These are phyloP conservation scores for Phytophthora aleatoria DNA, from an alignment of 352 stramenopile species.

Conservation along the genomic window DNA sequence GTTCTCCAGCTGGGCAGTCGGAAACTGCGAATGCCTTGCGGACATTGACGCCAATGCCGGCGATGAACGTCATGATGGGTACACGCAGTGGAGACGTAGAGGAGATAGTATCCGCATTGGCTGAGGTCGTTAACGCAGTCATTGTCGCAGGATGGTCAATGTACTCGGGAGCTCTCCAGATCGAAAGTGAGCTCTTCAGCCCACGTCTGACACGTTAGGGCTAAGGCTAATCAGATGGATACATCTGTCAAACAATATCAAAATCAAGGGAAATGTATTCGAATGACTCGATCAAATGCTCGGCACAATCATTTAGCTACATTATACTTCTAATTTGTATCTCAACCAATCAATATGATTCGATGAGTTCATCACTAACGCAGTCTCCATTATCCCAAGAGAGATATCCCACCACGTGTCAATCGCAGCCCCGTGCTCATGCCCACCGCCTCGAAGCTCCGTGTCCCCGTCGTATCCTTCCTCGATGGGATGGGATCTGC, in stretches of 20 bases:
- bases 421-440: constrained; percentile 1
- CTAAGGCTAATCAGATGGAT: constrained; percentile 5
- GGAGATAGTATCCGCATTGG: constrained; percentile 7
- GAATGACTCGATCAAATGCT: background rate
- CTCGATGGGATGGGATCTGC: constrained; percentile 36
- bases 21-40: constrained; percentile 34
- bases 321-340: background rate
- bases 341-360: constrained; percentile 3
- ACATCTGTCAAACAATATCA: constrained; percentile 13
- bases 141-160: constrained; percentile 1
- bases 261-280: background rate
- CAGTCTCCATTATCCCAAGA: background rate
- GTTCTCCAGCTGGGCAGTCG: constrained; percentile 21
- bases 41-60: constrained; percentile 32
- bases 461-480: constrained; percentile 40
- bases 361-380: constrained; percentile 14
- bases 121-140: constrained; percentile 17
- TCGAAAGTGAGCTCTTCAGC: constrained; percentile 15
- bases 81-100: constrained; percentile 14
- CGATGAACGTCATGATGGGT: constrained; percentile 40
- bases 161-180: background rate
- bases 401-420: constrained; percentile 30
- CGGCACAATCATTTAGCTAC: background rate
- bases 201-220: background rate
- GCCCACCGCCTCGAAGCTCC: constrained; percentile 14